Evolutionary conservation across 164 flowering plant genomes (phyloP), one percentile per base, ranked within the genome.

Genomic region (Santalum album): DNA sequence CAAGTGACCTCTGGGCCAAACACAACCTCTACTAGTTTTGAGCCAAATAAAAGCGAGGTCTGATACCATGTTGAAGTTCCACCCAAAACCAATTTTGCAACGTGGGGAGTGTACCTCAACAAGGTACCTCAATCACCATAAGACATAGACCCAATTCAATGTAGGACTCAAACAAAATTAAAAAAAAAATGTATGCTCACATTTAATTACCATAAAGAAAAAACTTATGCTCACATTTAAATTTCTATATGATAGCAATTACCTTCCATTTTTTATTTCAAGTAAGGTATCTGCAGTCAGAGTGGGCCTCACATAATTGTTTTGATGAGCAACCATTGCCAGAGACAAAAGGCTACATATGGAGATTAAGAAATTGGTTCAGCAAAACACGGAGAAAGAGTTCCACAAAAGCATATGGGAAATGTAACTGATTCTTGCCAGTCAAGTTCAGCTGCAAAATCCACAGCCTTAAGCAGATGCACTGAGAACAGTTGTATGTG

Each of bases 261-360:
- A 84, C 98, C 96, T 86, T 68, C 98, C 98, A 67, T 81, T 92
- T 44, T 65, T 79, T 63, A 92, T 83, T 48, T 84, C 78, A 62
- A 92, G 75, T 50, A 76, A 24, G 24, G 70, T 51, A 52, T 83
- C 96, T 59, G 69, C 60, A 35, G 87, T 84, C 76, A 91, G 69
- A 68, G 54, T 64, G 20, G 98, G 98, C 69, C 95, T 80, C 62
- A 76, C 89, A 67, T 88, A 89, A 61, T 84, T 91, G 82, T 88
- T 79, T 55, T 91, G 98, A 22, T 75, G 81, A 53, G 98, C 96
- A 70, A 84, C 90, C 60, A 80, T 61, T 53, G 98, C 86, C 75
- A 91, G 51, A 40, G 98, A 81, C 70, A 89, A 68, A 71, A 78
- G 39, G 69, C 96, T 91, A 47, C 51, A 54, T 58, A 21, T n/a